phyloP scores from a whole-genome alignment of 768 basidiomycete species.

The Leccinellum albellum region DNA sequence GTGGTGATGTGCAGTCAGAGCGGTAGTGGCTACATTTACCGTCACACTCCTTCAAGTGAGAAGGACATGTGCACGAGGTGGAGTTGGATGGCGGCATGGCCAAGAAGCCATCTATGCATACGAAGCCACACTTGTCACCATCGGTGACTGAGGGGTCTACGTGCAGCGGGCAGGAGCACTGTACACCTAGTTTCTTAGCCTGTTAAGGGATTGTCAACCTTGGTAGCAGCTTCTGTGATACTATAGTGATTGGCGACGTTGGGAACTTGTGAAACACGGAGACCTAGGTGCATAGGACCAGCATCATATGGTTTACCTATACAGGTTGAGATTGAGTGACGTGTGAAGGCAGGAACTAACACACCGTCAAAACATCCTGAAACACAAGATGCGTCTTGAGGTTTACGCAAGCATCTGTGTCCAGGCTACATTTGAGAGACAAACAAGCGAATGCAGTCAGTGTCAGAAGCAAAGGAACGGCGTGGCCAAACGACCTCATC shows the following conservation, averaged over 20 bases:
- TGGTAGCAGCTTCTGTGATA: slow-evolving; percentile 20
- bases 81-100: slow-evolving; percentile 16
- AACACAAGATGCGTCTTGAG: slow-evolving; percentile 16
- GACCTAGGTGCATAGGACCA: slow-evolving; percentile 26
- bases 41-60: slow-evolving; percentile 26
- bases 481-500: slow-evolving; percentile 17
- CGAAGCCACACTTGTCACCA: slow-evolving; percentile 26
- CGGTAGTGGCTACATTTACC: slow-evolving; percentile 30
- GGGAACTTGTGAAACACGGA: slow-evolving; percentile 29
- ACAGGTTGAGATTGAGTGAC: not conserved
- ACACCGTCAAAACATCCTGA: slow-evolving; percentile 15
- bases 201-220: slow-evolving; percentile 10
- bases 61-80: slow-evolving; percentile 27
- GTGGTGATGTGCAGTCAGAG: slow-evolving; percentile 15
- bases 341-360: not conserved
- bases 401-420: slow-evolving; percentile 15
- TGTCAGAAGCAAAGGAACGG: slow-evolving; percentile 17
- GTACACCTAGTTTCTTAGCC: slow-evolving; percentile 21
- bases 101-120: slow-evolving; percentile 28
- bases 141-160: slow-evolving; percentile 14
- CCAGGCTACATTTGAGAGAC: slow-evolving; percentile 2
- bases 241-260: slow-evolving; percentile 22
- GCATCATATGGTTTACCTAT: slow-evolving; percentile 20
- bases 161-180: slow-evolving; percentile 35
- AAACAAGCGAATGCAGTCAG: slow-evolving; percentile 16